Evolutionary conservation across 2,329 filamentous ascomycete genomes (phyloP).

Genomic region (Cylindrodendrum hubeiense): DNA sequence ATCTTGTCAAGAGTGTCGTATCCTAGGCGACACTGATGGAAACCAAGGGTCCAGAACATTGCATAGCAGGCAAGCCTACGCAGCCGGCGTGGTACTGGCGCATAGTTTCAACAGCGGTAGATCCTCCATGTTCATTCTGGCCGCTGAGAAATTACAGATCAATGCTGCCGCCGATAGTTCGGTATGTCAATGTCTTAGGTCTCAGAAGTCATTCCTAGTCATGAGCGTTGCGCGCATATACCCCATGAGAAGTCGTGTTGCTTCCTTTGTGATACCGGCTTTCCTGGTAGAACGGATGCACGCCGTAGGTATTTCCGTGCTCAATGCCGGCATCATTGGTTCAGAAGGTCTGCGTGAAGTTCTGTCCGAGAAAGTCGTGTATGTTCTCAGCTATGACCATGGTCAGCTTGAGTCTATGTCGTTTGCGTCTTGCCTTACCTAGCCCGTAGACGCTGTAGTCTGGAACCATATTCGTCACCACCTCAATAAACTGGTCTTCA

Average conservation of each 20-base stretch:
- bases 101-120: neutral
- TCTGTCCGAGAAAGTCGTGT: neutral
- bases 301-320: neutral
- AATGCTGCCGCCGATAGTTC: neutral
- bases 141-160: constrained; percentile 1
- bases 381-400: neutral
- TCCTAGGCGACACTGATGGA: neutral
- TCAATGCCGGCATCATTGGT: constrained; percentile 1
- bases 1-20: constrained; percentile 1
- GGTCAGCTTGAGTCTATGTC: neutral
- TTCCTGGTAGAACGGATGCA: neutral
- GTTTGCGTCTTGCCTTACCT: neutral
- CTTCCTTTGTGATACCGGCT: neutral
- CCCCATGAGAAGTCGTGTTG: neutral
- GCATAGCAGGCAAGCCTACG: neutral
- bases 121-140: neutral
- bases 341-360: neutral
- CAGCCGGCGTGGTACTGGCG: neutral
- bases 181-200: neutral
- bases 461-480: neutral
- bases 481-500: constrained; percentile 1
- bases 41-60: neutral
- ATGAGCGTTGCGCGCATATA: neutral
- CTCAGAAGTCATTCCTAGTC: neutral
- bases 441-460: neutral